These are phyloP conservation scores for Tricholomella constricta DNA, from an alignment of 768 basidiomycete species.

Conservation along the genomic window DNA sequence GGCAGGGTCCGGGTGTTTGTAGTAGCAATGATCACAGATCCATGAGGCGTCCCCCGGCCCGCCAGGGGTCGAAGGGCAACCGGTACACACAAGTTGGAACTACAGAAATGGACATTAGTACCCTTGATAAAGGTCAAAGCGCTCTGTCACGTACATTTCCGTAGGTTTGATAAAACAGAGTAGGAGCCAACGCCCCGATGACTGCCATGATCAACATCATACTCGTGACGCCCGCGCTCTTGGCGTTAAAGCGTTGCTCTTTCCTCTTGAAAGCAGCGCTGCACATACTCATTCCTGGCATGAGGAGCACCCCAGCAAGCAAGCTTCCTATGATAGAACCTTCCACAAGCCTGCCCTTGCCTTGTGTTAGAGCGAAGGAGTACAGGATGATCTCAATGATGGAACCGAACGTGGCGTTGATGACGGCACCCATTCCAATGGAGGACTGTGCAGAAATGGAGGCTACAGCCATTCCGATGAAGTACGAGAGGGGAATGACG, in stretches of 20 bases:
- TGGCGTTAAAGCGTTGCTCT: constrained; percentile 99
- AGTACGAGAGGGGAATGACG: constrained; percentile 97
- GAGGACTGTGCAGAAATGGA: constrained; percentile 98
- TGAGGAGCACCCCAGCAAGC: constrained; percentile 91
- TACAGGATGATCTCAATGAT: constrained; percentile 97
- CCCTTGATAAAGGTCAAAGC: neutral
- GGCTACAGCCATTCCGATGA: constrained; percentile 99
- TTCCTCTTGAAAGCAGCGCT: constrained; percentile 86
- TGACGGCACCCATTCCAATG: constrained; percentile 99
- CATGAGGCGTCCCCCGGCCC: constrained; percentile 55
- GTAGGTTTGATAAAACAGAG: constrained; percentile 97
- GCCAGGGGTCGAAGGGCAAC: constrained; percentile 60
- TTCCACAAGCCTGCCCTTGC: constrained; percentile 93
- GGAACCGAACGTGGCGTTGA: constrained; percentile 99
- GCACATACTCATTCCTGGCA: constrained; percentile 97
- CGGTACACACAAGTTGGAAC: constrained; percentile 88
- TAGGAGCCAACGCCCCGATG: constrained; percentile 93
- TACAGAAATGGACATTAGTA: constrained; percentile 31
- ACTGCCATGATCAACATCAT: constrained; percentile 99
- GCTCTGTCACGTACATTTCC: constrained; percentile 75
- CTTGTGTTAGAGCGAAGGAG: constrained; percentile 82
- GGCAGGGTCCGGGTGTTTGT: constrained; percentile 91
- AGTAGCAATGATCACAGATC: constrained; percentile 92
- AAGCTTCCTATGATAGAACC: constrained; percentile 95
- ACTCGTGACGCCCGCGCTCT: constrained; percentile 96